phyloP scores from a whole-genome alignment of 2,329 filamentous ascomycete genomes.

The Stemphylium lycopersici region DNA sequence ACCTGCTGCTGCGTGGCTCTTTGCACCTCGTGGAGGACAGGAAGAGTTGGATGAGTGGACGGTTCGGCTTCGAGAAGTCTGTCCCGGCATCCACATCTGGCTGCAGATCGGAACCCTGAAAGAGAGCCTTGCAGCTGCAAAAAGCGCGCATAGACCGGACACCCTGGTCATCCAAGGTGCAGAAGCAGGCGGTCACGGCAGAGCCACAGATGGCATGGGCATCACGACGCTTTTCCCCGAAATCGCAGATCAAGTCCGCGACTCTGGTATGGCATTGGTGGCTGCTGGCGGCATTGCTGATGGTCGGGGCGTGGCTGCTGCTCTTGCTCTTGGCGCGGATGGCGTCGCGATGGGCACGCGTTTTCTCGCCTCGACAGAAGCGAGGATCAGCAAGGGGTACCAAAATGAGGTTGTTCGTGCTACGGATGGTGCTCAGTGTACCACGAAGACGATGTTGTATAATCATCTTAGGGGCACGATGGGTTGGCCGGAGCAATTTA shows the following conservation, averaged over 20 bases:
- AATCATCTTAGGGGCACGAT: slow-evolving; percentile 60
- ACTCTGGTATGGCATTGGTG: slow-evolving; percentile 47
- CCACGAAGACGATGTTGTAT: slow-evolving; percentile 55
- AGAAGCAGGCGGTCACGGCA: slow-evolving; percentile 68
- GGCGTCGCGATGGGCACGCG: slow-evolving; percentile 69
- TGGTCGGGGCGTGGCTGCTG: slow-evolving; percentile 64
- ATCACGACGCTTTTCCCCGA: slow-evolving; percentile 64
- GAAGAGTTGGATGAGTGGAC: slow-evolving; percentile 44
- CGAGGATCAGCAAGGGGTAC: slow-evolving; percentile 53
- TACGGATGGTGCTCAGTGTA: slow-evolving; percentile 55
- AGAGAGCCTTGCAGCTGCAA: slow-evolving; percentile 58
- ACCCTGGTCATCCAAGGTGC: slow-evolving; percentile 65
- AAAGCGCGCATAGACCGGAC: slow-evolving; percentile 55
- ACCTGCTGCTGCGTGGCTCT: slow-evolving; percentile 69
- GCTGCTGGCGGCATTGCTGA: slow-evolving; percentile 67
- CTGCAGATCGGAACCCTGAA: slow-evolving; percentile 65
- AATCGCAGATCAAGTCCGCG: slow-evolving; percentile 50
- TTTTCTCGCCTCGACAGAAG: slow-evolving; percentile 62
- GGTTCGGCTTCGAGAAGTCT: slow-evolving; percentile 35
- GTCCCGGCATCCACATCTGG: slow-evolving; percentile 56
- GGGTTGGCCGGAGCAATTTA: slow-evolving; percentile 63
- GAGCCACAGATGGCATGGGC: slow-evolving; percentile 50
- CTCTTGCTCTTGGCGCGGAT: slow-evolving; percentile 59
- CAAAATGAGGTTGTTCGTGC: slow-evolving; percentile 52
- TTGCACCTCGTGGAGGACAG: slow-evolving; percentile 58